Conservation (phyloP, 306 rosid species). For the Vigna hirtella region DNA sequence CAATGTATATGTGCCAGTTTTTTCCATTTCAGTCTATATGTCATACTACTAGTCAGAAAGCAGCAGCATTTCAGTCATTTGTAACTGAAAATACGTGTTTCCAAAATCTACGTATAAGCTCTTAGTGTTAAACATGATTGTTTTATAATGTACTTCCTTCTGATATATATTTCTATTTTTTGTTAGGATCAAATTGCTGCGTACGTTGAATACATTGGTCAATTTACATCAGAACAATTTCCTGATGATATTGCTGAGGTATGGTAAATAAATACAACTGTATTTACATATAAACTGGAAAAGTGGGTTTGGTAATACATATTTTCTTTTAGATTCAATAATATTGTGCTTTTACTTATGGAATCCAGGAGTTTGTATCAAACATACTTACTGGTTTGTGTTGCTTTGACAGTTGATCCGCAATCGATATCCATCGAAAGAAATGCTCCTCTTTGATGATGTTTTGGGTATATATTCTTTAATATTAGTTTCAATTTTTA, state of each 20-base stretch:
- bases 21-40: neutral
- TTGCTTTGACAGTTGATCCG: slow-evolving; percentile 75
- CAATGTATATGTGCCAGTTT: neutral
- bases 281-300: slow-evolving; percentile 21
- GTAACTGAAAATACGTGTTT: slow-evolving; percentile 10
- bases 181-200: slow-evolving; percentile 79
- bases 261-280: slow-evolving; percentile 23
- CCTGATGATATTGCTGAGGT: slow-evolving; percentile 88
- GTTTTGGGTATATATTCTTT: slow-evolving; percentile 70
- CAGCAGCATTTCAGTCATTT: neutral
- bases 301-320: slow-evolving; percentile 3
- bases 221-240: slow-evolving; percentile 84
- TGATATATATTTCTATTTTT: slow-evolving; percentile 28
- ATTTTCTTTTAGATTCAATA: neutral
- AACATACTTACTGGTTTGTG: slow-evolving; percentile 38
- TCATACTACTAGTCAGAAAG: slow-evolving; percentile 5
- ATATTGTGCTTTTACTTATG: neutral
- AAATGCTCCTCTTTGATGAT: slow-evolving; percentile 80
- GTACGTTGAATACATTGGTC: slow-evolving; percentile 80
- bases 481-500: slow-evolving; percentile 38
- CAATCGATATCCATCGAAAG: slow-evolving; percentile 68
- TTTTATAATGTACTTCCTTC: slow-evolving; percentile 14
- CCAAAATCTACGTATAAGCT: neutral
- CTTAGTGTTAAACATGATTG: neutral
- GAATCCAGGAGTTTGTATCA: slow-evolving; percentile 24